phyloP scores from a whole-genome alignment of 2,329 filamentous ascomycete genomes.

The Chaetomiaceae sp. region DNA sequence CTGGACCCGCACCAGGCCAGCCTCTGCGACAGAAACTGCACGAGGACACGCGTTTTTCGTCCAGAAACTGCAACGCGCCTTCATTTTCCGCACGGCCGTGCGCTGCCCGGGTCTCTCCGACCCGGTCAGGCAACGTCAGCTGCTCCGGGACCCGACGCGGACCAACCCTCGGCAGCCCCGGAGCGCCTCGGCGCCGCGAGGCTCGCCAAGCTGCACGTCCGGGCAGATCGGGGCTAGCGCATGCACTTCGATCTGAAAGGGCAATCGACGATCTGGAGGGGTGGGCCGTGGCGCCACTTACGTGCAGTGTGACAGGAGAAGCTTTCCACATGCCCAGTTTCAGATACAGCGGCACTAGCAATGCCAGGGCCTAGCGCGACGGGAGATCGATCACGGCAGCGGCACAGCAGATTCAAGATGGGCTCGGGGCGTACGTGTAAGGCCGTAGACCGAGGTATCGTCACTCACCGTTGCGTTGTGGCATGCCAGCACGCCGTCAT shows the following conservation, averaged over 20 bases:
- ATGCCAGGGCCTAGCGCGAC: constrained; percentile 1
- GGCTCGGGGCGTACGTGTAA: neutral
- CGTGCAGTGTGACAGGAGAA: constrained; percentile 10
- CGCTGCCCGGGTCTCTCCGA: constrained; percentile 3
- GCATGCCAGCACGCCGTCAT: neutral
- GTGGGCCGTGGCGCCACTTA: constrained; percentile 11
- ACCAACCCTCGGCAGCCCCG: constrained; percentile 1
- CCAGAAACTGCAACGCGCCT: neutral
- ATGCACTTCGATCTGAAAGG: constrained; percentile 12
- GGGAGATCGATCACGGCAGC: constrained; percentile 5
- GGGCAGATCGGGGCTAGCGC: constrained; percentile 17
- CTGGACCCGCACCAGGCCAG: neutral
- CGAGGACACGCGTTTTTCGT: neutral
- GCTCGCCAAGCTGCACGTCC: constrained; percentile 17
- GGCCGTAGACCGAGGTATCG: constrained; percentile 8
- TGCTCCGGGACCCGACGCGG: neutral
- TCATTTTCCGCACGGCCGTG: constrained; percentile 4
- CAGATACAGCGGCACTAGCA: constrained; percentile 4
- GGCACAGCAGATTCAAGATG: constrained; percentile 9
- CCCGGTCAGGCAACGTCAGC: neutral
- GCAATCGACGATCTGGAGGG: constrained; percentile 7
- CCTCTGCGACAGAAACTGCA: neutral
- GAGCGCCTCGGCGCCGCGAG: constrained; percentile 6
- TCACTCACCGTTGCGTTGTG: neutral
- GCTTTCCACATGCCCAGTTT: constrained; percentile 4